phyloP scores from a whole-genome alignment of 1,284 basidiomycete genomes.

The Naganishia sp. region DNA sequence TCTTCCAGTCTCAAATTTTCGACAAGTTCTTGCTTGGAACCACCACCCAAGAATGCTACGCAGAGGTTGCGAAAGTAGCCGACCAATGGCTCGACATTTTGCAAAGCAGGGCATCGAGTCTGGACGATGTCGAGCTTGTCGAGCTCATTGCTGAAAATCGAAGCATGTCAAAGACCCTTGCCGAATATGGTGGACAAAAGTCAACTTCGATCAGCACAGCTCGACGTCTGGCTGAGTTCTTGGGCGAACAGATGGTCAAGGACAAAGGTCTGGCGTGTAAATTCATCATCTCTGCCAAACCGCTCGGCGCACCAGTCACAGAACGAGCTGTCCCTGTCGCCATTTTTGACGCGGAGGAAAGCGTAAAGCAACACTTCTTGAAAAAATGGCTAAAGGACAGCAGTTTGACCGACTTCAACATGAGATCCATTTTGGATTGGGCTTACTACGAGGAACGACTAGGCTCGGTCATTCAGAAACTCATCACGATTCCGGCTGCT shows the following conservation, averaged over 20 bases:
- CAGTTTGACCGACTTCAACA: conserved; percentile 81
- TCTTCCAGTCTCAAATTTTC: conserved; percentile 98
- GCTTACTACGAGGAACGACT: conserved; percentile 97
- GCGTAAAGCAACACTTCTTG: conserved; percentile 84
- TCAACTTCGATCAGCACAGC: conserved; percentile 98
- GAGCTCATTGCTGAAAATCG: conserved; percentile 98
- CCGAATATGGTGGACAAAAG: conserved; percentile 95
- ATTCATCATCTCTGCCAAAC: conserved; percentile 96
- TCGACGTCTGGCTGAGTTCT: conserved; percentile 89
- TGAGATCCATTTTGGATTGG: conserved; percentile 97
- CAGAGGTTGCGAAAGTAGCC: conserved; percentile 88
- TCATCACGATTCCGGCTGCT: conserved; percentile 98
- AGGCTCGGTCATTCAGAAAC: conserved; percentile 96
- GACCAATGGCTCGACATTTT: conserved; percentile 98
- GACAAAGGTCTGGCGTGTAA: conserved; percentile 99
- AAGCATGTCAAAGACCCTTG: conserved; percentile 95
- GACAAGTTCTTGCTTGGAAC: conserved; percentile 92
- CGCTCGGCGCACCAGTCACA: conserved; percentile 90
- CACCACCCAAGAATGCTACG: conserved; percentile 93
- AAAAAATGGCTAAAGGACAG: conserved; percentile 97
- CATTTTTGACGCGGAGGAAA: conserved; percentile 94
- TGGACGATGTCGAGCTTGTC: conserved; percentile 89
- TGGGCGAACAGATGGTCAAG: conserved; percentile 98
- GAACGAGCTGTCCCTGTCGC: conserved; percentile 98
- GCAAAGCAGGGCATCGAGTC: conserved; percentile 77